Evolutionary conservation across 2,329 filamentous ascomycete species (phyloP).

Genomic region (Penicillium sp.): DNA sequence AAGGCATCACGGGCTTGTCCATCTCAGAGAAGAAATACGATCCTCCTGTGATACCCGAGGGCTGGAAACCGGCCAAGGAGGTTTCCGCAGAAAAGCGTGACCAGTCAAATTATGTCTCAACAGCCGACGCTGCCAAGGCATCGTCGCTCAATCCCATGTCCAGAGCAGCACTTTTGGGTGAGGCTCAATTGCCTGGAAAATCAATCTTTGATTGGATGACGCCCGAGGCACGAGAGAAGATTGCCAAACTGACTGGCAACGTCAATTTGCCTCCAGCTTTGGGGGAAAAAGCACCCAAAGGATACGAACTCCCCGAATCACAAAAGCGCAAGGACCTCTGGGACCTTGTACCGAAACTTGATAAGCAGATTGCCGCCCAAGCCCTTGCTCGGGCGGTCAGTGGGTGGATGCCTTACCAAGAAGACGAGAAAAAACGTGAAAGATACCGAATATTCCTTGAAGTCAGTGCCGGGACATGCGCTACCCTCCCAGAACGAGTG

Average conservation of each 20-base stretch:
- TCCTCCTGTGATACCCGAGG: constrained; percentile 48
- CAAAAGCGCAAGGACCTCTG: constrained; percentile 61
- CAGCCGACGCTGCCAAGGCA: constrained; percentile 72
- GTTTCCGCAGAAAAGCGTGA: constrained; percentile 37
- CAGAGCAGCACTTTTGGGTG: constrained; percentile 77
- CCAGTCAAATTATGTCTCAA: constrained; percentile 58
- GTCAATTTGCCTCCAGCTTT: constrained; percentile 72
- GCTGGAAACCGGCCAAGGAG: constrained; percentile 67
- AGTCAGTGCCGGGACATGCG: constrained; percentile 64
- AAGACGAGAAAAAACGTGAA: constrained; percentile 74
- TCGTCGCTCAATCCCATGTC: constrained; percentile 73
- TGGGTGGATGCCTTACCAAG: constrained; percentile 78
- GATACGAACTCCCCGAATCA: constrained; percentile 62
- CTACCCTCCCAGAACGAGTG: constrained; percentile 58
- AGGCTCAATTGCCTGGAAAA: constrained; percentile 79
- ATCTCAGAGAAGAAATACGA: constrained; percentile 49
- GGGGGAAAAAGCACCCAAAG: constrained; percentile 67
- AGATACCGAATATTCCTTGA: constrained; percentile 83
- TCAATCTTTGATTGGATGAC: constrained; percentile 94
- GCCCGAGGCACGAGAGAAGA: constrained; percentile 69
- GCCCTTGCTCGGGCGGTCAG: constrained; percentile 65
- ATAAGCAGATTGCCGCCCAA: constrained; percentile 65
- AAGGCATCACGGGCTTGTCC: constrained; percentile 49
- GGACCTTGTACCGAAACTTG: constrained; percentile 62
- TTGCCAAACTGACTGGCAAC: constrained; percentile 74